Base-by-base conservation (phyloP, 2,329 filamentous ascomycete genomes). In the Xylariaceae sp. region DNA sequence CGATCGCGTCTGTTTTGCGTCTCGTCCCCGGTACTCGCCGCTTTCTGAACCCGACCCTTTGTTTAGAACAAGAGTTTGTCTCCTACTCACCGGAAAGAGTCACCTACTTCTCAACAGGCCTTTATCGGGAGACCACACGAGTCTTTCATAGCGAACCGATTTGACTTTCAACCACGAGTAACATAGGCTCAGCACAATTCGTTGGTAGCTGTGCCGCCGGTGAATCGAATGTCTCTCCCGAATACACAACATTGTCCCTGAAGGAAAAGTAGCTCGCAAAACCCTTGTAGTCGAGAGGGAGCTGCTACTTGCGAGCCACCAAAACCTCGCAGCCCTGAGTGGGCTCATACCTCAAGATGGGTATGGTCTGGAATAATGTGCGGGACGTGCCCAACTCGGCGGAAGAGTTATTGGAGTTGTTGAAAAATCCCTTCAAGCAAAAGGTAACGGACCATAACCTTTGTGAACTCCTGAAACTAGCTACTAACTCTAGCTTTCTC, bases 371-470 rank as follows among this genome's bases (percentile, higher is more conserved):
- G 55, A 47, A 20, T 37, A 45, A 63, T 49, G 40, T 47, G 26
- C 52, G 43, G 21, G 52, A 57, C 32, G 43, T 71, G 20, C 57
- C 62, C 19, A 73, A 75, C 54, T 63, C 74, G 1, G 77, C 72
- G 26, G 59, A 77, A 45, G 72, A 82, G 68, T 70, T 83, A 51
- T 71, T 83, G 37, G 67, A 79, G 2, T 69, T 84, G 45, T 69
- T 85, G 12, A 70, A 78, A 55, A 73, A 82, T 57, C 82, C 82
- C 9, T 84, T 83, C 62, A 74, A 74, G 48, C 72, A 74, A 51
- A 71, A 74, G 68, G 80, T 82, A 73, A 67, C 7, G 14, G 26
- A n/a, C 18, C 42, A 20, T 7, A 23, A 40, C 43, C 21, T 40
- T 32, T 23, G 14, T 57, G 7, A 16, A 44, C 40, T 12, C n/a